These are phyloP conservation scores for Tulasnella calospora DNA, from an alignment of 768 basidiomycete species.

Conservation along the genomic window DNA sequence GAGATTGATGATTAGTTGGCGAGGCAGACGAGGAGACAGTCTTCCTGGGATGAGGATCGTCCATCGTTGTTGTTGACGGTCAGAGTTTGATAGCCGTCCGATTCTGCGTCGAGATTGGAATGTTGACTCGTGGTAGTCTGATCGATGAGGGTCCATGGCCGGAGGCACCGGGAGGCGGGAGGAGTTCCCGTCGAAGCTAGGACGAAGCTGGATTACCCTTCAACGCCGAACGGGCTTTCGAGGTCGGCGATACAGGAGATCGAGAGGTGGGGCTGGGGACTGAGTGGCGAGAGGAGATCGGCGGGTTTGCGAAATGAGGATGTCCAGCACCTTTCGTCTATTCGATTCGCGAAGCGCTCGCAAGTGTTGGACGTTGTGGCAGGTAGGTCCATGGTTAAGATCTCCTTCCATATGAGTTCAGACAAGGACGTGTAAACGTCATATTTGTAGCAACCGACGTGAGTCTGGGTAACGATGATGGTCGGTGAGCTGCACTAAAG, in stretches of 20 bases:
- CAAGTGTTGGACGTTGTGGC: conserved; percentile 89
- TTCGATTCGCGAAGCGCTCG: conserved; percentile 56
- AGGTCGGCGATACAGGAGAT: neutral
- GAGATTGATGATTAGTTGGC: no score
- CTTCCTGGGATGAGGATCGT: no score
- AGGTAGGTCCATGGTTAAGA: conserved; percentile 56
- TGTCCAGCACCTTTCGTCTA: neutral
- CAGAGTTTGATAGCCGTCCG: neutral
- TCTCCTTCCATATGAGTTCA: conserved; percentile 60
- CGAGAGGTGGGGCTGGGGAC: neutral
- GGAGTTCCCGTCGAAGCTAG: neutral
- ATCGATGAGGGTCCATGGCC: neutral
- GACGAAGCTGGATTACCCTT: neutral
- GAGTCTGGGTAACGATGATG: no score
- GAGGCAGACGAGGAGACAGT: no score
- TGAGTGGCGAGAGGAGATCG: neutral
- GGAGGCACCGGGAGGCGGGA: neutral
- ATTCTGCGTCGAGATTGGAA: no score
- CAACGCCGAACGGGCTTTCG: neutral
- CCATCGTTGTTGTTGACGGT: no score
- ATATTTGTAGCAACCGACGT: no score
- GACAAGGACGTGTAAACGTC: conserved; percentile 55
- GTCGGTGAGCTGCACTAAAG: no score
- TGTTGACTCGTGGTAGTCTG: neutral
- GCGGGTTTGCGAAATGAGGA: neutral